Base-by-base conservation (phyloP, 2,329 filamentous ascomycete species). In the Zasmidium cellare region DNA sequence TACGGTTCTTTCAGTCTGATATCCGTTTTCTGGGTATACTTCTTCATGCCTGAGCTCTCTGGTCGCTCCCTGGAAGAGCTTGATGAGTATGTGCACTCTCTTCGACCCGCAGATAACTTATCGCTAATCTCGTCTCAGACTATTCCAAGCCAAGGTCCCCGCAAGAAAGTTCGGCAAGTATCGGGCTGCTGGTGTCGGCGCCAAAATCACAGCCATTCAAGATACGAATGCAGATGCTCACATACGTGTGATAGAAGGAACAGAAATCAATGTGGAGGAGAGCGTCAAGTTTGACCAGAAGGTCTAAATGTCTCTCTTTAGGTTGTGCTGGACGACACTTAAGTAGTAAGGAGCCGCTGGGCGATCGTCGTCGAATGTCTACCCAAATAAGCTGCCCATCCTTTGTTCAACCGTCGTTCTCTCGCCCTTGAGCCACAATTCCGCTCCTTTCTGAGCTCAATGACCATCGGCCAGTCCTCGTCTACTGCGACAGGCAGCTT, bases 31-130 rank as follows among this genome's bases (percentile, higher is more conserved):
- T 56, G 47, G 31, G 47, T 31, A 16, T 50, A 28, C 31, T 55
- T 58, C 50, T 53, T 53, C 19, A 47, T 57, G 38, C 55, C 55
- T 7, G 55, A 57, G 50, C 35, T 57, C 23, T 35, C 23, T 9
- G 55, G 55, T 9, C 38, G 55, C 14, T 47, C 49, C 9, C 49
- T 57, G 1, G 55, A 57, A 19, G 49, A 57, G 48, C 48, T 53
- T 16, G 55, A 57, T 23, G 56, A 58, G 46, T 41, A 41, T 9
- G 35, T 16, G 5, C 35, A 14, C 5, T 18, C 35, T 14, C n/a
- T 16, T 41, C 5, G 11, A 14, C 28, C 14, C 14, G 35, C n/a
- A 14, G 16, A 18, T n/a, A 18, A 16, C n/a, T 3, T 9, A 5
- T n/a, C 3, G 35, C 35, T 41, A 14, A 41, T 14, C 11, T 5